phyloP scores from a whole-genome alignment of 2,329 filamentous ascomycete species.

The Penicillium sp. region DNA sequence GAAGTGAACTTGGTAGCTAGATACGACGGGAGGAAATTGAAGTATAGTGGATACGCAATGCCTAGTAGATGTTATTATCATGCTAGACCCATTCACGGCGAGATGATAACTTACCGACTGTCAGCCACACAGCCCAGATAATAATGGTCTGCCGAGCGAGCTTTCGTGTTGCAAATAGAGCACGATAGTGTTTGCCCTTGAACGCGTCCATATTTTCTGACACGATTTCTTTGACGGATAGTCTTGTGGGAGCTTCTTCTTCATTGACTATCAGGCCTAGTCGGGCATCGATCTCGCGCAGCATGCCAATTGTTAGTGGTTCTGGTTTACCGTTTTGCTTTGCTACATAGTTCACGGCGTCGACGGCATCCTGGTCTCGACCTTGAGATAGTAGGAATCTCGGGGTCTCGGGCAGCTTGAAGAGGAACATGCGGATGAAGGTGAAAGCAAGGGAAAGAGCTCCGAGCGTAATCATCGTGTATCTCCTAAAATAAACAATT shows the following conservation, averaged over 20 bases:
- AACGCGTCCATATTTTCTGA: slow-evolving; percentile 33
- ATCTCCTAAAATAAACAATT: slow-evolving; percentile 15
- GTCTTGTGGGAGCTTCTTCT: slow-evolving; percentile 1
- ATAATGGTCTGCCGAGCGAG: slow-evolving; percentile 34
- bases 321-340: slow-evolving; percentile 27
- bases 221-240: slow-evolving; percentile 27
- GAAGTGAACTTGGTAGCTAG: slow-evolving; percentile 40
- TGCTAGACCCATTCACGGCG: accelerated
- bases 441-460: slow-evolving; percentile 26
- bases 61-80: slow-evolving; percentile 21
- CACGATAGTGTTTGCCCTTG: slow-evolving; percentile 25
- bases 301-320: slow-evolving; percentile 31
- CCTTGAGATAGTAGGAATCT: slow-evolving; percentile 30
- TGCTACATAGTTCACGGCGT: slow-evolving; percentile 45
- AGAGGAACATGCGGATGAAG: slow-evolving; percentile 27
- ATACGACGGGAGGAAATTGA: slow-evolving; percentile 50
- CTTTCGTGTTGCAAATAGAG: slow-evolving; percentile 27
- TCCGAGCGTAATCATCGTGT: slow-evolving; percentile 29
- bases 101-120: slow-evolving; percentile 27
- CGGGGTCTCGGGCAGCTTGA: slow-evolving; percentile 32
- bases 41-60: slow-evolving; percentile 51
- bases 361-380: slow-evolving; percentile 49
- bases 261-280: slow-evolving; percentile 6
- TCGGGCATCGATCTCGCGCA: slow-evolving; percentile 29
- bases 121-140: slow-evolving; percentile 47